These are phyloP conservation scores for Rhodamnia argentea DNA, from an alignment of 345 rosid species.

Conservation along the genomic window DNA sequence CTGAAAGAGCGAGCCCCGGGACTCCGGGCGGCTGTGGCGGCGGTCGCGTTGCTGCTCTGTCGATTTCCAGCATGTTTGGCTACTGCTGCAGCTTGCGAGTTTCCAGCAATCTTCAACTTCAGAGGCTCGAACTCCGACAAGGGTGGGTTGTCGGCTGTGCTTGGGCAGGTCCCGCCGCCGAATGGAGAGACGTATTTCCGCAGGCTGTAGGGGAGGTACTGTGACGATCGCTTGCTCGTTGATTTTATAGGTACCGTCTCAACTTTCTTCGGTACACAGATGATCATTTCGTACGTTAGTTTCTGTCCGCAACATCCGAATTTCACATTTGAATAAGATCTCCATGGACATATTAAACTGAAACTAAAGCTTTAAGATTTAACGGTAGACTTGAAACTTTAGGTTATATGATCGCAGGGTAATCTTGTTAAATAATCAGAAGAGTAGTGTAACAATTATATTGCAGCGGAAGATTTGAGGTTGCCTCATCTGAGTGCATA, in stretches of 20 bases:
- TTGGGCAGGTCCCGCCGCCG: constrained; percentile 44
- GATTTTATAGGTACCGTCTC: constrained; percentile 45
- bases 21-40: not conserved
- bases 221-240: constrained; percentile 47
- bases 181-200: constrained; percentile 47
- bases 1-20: not conserved
- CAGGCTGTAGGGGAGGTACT: constrained; percentile 44
- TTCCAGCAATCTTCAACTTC: constrained; percentile 35
- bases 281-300: not conserved
- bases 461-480: constrained; percentile 38
- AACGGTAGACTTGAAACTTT: too few species aligned
- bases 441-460: too few species aligned
- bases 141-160: constrained; percentile 47
- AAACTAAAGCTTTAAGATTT: not conserved
- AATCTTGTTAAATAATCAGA: too few species aligned
- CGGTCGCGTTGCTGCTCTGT: not conserved
- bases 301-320: not conserved
- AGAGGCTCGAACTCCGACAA: constrained; percentile 40
- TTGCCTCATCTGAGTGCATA: constrained; percentile 46
- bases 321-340: not conserved
- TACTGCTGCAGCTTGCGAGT: constrained; percentile 1
- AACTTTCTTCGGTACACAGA: not conserved
- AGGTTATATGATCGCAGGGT: too few species aligned
- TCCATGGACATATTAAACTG: not conserved
- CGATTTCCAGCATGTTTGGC: not conserved